A percentile compares a stretch with the other conserved stretches of the same genome.
These are phyloP conservation scores for Sporisorium scitamineum DNA, from an alignment of 1,284 basidiomycete genomes.

Conservation along the genomic window DNA sequence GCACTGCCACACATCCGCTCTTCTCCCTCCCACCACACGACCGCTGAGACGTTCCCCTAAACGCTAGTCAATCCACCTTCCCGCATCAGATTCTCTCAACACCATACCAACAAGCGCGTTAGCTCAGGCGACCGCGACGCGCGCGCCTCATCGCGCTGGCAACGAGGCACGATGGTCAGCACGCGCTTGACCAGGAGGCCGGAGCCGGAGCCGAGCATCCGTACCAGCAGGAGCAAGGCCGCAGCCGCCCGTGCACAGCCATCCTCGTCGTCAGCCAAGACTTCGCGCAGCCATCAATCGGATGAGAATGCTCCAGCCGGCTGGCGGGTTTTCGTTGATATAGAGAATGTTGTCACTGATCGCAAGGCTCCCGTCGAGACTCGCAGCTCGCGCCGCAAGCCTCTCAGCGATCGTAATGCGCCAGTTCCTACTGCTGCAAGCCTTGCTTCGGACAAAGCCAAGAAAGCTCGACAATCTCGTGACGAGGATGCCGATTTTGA, in stretches of 20 bases:
- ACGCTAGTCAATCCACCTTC: background rate
- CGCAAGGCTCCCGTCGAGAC: background rate
- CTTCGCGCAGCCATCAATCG: background rate
- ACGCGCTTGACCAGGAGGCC: conserved; percentile 11
- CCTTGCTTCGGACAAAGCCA: background rate
- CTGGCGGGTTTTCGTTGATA: conserved; percentile 18
- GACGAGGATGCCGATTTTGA: background rate
- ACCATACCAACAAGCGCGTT: background rate
- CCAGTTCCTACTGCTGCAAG: background rate
- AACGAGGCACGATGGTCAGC: conserved; percentile 10
- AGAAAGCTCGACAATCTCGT: background rate
- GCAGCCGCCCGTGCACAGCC: background rate
- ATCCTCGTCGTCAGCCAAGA: conserved; percentile 26
- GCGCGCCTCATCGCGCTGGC: background rate
- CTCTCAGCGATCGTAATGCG: conserved; percentile 29
- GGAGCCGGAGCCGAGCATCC: background rate
- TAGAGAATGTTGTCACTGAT: conserved; percentile 20
- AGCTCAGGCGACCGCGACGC: background rate
- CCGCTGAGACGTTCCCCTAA: background rate
- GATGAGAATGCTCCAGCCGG: conserved; percentile 24
- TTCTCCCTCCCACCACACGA: background rate
- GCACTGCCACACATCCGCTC: background rate
- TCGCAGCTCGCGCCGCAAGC: conserved; percentile 16
- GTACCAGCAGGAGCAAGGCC: background rate
- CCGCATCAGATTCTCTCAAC: background rate